phyloP scores from a whole-genome alignment of 257 asterid species.

The Lavandula angustifolia region DNA sequence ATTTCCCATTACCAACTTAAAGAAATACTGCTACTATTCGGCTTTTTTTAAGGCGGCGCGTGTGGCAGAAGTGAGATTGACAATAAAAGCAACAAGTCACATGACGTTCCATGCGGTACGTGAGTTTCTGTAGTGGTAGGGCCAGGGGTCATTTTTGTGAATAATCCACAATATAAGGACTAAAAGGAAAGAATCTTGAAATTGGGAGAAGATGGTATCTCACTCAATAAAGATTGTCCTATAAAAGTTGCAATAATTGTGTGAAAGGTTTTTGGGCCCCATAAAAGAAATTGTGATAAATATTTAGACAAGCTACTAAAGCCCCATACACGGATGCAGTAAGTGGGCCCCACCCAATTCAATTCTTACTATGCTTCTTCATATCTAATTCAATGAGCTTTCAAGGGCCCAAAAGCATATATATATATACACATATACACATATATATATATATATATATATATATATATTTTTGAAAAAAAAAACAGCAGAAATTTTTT shows the following conservation, averaged over 20 bases:
- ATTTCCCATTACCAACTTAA: too few relatives aligned
- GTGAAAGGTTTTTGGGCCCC: constrained; percentile 14
- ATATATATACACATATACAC: too few relatives aligned
- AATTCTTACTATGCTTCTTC: neutral
- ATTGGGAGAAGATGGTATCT: constrained; percentile 13
- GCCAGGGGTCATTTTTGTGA: constrained; percentile 7
- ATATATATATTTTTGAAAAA: too few relatives aligned
- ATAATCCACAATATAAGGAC: constrained; percentile 20
- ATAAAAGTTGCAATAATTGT: constrained; percentile 27
- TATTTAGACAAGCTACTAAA: constrained; percentile 6
- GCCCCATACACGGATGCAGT: neutral
- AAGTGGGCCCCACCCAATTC: constrained; percentile 1
- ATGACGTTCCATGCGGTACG: constrained; percentile 38
- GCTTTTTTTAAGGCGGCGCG: constrained; percentile 31
- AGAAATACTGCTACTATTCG: too few relatives aligned
- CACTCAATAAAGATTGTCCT: constrained; percentile 3
- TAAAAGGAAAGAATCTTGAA: constrained; percentile 2
- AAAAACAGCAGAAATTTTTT: neutral
- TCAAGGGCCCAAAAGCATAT: too few relatives aligned
- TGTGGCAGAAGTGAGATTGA: constrained; percentile 11
- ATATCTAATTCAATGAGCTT: neutral
- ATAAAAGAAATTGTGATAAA: neutral
- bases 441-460: too few relatives aligned
- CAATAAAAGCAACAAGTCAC: constrained; percentile 24
- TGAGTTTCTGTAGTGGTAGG: constrained; percentile 31